Evolutionary conservation across 257 asterid species (phyloP), one percentile per base, ranked within the genome.

Genomic region (Petunia axillaris): DNA sequence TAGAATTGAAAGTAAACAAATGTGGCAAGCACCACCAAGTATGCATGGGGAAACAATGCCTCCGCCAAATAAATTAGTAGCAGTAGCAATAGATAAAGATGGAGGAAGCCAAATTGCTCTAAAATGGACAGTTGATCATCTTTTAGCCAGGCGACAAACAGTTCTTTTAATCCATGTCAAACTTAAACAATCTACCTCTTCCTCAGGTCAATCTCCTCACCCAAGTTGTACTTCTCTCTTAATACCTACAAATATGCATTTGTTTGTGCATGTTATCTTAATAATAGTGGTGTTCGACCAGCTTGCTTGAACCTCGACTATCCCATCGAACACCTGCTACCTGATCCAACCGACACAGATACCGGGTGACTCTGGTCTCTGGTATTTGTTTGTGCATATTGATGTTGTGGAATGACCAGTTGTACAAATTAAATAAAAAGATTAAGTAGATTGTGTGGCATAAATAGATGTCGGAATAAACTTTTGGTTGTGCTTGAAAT

Each of bases 131-230:
- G 85, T 91, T 79, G 97, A 95, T 50, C 91, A 91, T 86, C 87
- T 95, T 79, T 91, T 93, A 63, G 46, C 41, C 36, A 91, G 74
- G 87, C 96, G 97, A 67, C 97, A 95, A 79, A 87, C 93, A 25
- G 84, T 93, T 65, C 84, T 93, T 74, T 76, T 95, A 85, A 64
- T 93, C 63, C 98, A 95, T 81, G 98, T 95, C 79, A 91, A 85
- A 83, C 70, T 82, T 11, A 89, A 80, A 77, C 92, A 55, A 2
- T 2, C 85, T 3, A 87, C 86, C 53, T 81, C 82, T 3, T 52
- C 91, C 9, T 3, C 84, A 10, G 43, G 90, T 8, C 86, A 91
- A 8, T 76, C 92, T 54, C 37, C 84, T n/a, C 37, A 86, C 78
- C 83, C 93, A 40, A 86, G 98, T 93, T 91, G 82, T 77, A 13